phyloP scores from a whole-genome alignment of 2,329 filamentous ascomycete species.

The Colletotrichum cereale region DNA sequence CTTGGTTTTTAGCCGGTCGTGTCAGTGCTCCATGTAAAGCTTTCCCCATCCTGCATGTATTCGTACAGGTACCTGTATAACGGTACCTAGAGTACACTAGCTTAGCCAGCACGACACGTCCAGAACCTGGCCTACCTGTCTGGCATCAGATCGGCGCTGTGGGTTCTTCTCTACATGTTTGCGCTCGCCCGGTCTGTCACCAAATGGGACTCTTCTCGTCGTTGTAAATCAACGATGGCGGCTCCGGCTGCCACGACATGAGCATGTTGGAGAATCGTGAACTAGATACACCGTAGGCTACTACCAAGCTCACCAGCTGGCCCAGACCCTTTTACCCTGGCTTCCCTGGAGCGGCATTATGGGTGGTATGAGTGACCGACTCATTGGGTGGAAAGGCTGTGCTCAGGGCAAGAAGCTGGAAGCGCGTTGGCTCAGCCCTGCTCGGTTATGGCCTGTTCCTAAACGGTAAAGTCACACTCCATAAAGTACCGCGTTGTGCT shows the following conservation, averaged over 20 bases:
- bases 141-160: conserved; percentile 21
- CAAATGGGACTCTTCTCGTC: conserved; percentile 1
- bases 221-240: not conserved
- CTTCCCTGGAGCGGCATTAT: conserved; percentile 26
- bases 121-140: conserved; percentile 22
- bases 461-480: conserved; percentile 4
- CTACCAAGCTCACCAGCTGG: too few species aligned
- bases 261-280: not conserved
- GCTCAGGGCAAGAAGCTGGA: conserved; percentile 19
- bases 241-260: not conserved
- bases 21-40: conserved; percentile 8
- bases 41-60: not conserved
- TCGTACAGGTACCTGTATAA: too few species aligned
- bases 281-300: too few species aligned
- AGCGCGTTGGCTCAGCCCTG: conserved; percentile 40
- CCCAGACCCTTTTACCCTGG: not conserved
- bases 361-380: not conserved
- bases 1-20: not conserved
- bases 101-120: conserved; percentile 29
- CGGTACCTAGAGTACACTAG: too few species aligned
- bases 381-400: conserved; percentile 20
- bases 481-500: conserved; percentile 4
- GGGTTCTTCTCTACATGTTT: conserved; percentile 5
- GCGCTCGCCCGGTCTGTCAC: conserved; percentile 8
- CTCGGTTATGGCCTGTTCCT: conserved; percentile 20